phyloP scores from a whole-genome alignment of 2,329 filamentous ascomycete genomes.

The Trichophyton verrucosum region DNA sequence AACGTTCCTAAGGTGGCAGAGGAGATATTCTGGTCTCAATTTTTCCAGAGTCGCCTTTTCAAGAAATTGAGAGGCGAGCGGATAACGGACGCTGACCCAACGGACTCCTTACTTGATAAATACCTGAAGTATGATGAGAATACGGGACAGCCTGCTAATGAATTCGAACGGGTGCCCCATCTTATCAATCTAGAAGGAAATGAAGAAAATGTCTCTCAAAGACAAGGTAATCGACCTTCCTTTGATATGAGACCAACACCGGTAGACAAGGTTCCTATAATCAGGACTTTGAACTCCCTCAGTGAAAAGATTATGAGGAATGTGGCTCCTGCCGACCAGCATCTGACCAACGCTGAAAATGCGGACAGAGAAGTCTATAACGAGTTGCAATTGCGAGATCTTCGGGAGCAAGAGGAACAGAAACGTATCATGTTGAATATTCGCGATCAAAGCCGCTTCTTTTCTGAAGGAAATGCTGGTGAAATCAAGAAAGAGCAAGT shows the following conservation, averaged over 20 bases:
- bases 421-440: slow-evolving; percentile 74
- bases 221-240: slow-evolving; percentile 76
- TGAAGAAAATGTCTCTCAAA: slow-evolving; percentile 83
- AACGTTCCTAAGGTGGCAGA: slow-evolving; percentile 73
- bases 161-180: slow-evolving; percentile 60
- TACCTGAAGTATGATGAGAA: slow-evolving; percentile 65
- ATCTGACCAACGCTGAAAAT: slow-evolving; percentile 51
- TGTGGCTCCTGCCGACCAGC: slow-evolving; percentile 65
- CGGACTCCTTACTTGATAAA: slow-evolving; percentile 70
- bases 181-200: slow-evolving; percentile 91
- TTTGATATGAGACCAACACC: slow-evolving; percentile 72
- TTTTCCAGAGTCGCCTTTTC: slow-evolving; percentile 80
- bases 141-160: slow-evolving; percentile 30
- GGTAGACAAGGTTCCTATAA: slow-evolving; percentile 69
- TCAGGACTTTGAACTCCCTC: slow-evolving; percentile 76
- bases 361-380: slow-evolving; percentile 62
- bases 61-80: slow-evolving; percentile 88
- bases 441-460: slow-evolving; percentile 74
- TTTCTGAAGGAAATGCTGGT: slow-evolving; percentile 41
- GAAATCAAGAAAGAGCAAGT: slow-evolving; percentile 38
- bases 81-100: slow-evolving; percentile 61
- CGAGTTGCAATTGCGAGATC: slow-evolving; percentile 64
- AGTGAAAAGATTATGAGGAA: slow-evolving; percentile 90
- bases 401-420: slow-evolving; percentile 61
- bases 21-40: slow-evolving; percentile 79